Base-by-base conservation (phyloP, 179 eudicot species). In the Beta lomatogona region DNA sequence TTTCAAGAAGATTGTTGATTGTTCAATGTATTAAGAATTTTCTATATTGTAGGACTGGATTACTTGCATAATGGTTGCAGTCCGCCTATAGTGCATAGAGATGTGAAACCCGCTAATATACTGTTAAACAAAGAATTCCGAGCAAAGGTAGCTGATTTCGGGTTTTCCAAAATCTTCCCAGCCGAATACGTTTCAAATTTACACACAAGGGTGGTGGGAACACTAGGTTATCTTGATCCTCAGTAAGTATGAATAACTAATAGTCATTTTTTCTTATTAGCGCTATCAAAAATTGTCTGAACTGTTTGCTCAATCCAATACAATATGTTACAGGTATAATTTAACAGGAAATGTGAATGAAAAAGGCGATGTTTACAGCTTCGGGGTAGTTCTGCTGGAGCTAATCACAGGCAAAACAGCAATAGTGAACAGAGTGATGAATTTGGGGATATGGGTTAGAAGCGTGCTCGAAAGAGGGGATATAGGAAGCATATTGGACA, bases 51-150 rank as follows among this genome's bases (percentile, higher is more conserved):
- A 90, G 95, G 90, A 66, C 48, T 92, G 87, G 93, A 87, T 71
- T 91, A 92, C 72, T 72, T 92, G 85, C 92, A 90, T 71, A 71
- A 86, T 73, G 93, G 90, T 21, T 88, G 92, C 79, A 84, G 87
- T 63, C 92, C 91, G 21, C 87, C 93, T 12, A 87, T 92, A 78
- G 83, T 92, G 44, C 95, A 92, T 64, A 87, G 95, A 89, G 95
- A 92, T 86, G 85, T 92, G 71, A 92, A 92, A 85, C 77, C 91
- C 16, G 52, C 84, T 21, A 91, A 92, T 80, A 91, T 91, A 65
- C 70, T 92, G 48, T 64, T 92, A 53, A 79, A 76, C 65, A 85
- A 85, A 53, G 82, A 82, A 0, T 80, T 88, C 11, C 85, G 87
- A 72, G 92, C 93, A 12, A 92, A 89, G 79, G 68, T 92, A 22